Conservation (phyloP, 2,329 filamentous ascomycete species). For the Paramyrothecium sp. region DNA sequence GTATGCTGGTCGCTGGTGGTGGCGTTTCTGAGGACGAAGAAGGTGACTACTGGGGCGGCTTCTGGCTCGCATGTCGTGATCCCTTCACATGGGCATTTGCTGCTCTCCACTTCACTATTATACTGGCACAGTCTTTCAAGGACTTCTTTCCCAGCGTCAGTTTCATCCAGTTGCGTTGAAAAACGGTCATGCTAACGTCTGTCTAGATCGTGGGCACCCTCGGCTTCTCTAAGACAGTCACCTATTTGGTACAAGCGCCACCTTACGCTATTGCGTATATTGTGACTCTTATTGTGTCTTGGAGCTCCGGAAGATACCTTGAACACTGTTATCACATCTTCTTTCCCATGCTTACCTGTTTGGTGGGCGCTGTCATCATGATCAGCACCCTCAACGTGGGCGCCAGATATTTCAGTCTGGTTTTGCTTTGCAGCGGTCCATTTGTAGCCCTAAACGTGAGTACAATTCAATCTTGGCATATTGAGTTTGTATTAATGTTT, state of each 20-base stretch:
- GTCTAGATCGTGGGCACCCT: conserved; percentile 24
- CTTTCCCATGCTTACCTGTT: conserved; percentile 31
- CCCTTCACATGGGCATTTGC: conserved; percentile 36
- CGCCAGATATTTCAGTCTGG: conserved; percentile 39
- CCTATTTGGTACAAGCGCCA: conserved; percentile 39
- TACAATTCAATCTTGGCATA: too few species aligned
- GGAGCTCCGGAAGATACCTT: conserved; percentile 34
- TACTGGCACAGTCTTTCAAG: conserved; percentile 39
- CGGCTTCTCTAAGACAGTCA: conserved; percentile 22
- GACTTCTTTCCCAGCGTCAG: conserved; percentile 40
- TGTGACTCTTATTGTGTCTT: conserved; percentile 32
- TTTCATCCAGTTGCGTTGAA: not conserved
- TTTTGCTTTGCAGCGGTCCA: conserved; percentile 35
- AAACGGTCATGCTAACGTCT: not conserved
- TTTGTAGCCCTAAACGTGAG: conserved; percentile 13
- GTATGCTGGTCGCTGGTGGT: conserved; percentile 32
- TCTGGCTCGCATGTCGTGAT: conserved; percentile 29
- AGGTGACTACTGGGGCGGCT: conserved; percentile 35
- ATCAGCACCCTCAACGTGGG: conserved; percentile 38
- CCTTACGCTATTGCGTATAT: conserved; percentile 40
- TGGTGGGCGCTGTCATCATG: conserved; percentile 38
- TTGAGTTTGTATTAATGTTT: not conserved
- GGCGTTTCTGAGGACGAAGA: conserved; percentile 32
- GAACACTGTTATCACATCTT: conserved; percentile 40
- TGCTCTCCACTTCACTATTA: conserved; percentile 38